These are phyloP conservation scores for Saxispiralis lemnorum DNA, from an alignment of 495 filamentous ascomycete genomes.

Conservation along the genomic window DNA sequence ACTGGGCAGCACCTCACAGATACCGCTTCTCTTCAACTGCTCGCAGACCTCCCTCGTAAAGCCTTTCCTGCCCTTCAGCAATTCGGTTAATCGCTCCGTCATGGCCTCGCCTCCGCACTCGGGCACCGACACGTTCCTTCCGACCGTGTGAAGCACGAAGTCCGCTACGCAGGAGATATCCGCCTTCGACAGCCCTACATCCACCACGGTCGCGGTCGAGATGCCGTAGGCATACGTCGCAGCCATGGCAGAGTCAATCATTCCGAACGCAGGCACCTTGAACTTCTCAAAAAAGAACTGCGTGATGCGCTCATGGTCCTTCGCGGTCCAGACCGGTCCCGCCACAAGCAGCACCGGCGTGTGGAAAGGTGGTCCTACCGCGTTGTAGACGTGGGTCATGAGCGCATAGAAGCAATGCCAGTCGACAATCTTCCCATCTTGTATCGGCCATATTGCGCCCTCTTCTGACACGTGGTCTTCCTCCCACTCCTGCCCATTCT, in stretches of 20 bases:
- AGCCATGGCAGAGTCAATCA: constrained; percentile 73
- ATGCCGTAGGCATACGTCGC: constrained; percentile 69
- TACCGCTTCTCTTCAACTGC: constrained; percentile 72
- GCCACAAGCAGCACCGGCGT: constrained; percentile 79
- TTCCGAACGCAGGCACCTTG: constrained; percentile 71
- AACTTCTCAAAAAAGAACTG: constrained; percentile 95
- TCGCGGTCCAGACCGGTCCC: constrained; percentile 69
- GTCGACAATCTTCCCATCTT: constrained; percentile 67
- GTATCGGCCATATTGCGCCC: constrained; percentile 74
- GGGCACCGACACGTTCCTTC: constrained; percentile 44
- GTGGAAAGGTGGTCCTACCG: constrained; percentile 76
- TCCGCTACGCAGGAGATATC: constrained; percentile 80
- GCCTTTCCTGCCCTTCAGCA: constrained; percentile 45
- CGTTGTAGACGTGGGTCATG: constrained; percentile 69
- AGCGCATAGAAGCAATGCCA: constrained; percentile 87
- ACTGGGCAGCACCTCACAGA: constrained; percentile 72
- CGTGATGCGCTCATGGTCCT: constrained; percentile 64
- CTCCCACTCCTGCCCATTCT: constrained; percentile 39
- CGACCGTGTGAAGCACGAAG: constrained; percentile 44
- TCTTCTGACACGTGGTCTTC: constrained; percentile 77
- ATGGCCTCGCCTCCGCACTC: constrained; percentile 74
- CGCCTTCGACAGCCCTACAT: constrained; percentile 78
- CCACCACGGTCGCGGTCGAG: constrained; percentile 60
- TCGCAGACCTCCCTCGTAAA: constrained; percentile 84
- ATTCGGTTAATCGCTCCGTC: constrained; percentile 52